phyloP scores from a whole-genome alignment of 495 filamentous ascomycete genomes.

The Lepidopterella palustris region DNA sequence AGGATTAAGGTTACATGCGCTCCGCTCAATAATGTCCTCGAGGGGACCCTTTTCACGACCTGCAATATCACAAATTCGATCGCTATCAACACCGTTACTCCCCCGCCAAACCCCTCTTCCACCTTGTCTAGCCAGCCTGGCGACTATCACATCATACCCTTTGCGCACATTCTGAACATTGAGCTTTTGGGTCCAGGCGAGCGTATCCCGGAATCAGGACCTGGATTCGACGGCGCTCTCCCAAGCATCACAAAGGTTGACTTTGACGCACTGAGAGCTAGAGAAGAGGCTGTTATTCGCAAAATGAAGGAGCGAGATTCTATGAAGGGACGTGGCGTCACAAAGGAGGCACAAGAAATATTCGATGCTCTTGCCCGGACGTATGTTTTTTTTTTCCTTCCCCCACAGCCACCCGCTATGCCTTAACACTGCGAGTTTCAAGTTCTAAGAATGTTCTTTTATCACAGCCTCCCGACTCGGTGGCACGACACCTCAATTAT shows the following conservation, averaged over 20 bases:
- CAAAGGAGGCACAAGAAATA: constrained; percentile 60
- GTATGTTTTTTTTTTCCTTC: constrained; percentile 29
- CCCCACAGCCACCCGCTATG: neutral
- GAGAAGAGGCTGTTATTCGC: constrained; percentile 49
- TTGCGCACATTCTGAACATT: constrained; percentile 57
- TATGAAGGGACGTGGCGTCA: constrained; percentile 55
- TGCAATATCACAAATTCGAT: constrained; percentile 61
- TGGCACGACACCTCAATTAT: constrained; percentile 60
- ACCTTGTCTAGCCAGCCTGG: constrained; percentile 42
- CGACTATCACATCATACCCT: constrained; percentile 58
- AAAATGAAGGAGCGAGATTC: constrained; percentile 50
- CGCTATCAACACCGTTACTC: constrained; percentile 49
- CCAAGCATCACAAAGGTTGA: constrained; percentile 41
- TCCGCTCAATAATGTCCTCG: constrained; percentile 46
- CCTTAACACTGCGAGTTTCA: too few species aligned
- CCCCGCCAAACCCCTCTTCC: constrained; percentile 36
- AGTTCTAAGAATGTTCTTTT: neutral
- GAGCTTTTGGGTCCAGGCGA: constrained; percentile 41
- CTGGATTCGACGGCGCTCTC: constrained; percentile 28
- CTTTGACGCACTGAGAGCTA: constrained; percentile 45
- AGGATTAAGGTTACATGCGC: constrained; percentile 59
- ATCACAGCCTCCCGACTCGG: constrained; percentile 46
- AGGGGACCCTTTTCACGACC: constrained; percentile 62
- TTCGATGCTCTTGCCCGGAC: constrained; percentile 60
- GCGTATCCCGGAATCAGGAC: constrained; percentile 18